These are phyloP conservation scores for Acrodontium crateriforme DNA, from an alignment of 2,329 filamentous ascomycete genomes.

Conservation along the genomic window DNA sequence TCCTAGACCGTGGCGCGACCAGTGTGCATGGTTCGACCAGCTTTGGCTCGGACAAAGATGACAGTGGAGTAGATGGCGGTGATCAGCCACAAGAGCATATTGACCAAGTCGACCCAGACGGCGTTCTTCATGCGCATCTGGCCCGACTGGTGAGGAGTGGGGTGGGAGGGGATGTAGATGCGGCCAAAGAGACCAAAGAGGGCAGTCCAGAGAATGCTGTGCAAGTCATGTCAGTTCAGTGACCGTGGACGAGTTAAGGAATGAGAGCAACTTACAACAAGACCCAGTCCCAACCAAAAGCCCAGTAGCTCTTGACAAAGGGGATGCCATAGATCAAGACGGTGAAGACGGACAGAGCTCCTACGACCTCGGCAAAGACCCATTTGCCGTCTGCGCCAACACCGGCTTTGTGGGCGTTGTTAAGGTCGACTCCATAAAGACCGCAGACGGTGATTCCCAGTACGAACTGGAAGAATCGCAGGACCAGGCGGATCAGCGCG, in stretches of 20 bases:
- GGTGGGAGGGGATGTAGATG: conserved; percentile 60
- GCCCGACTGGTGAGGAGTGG: conserved; percentile 37
- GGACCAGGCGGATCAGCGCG: conserved; percentile 40
- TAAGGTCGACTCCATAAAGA: conserved; percentile 60
- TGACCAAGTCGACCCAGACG: conserved; percentile 68
- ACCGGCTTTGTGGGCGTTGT: conserved; percentile 36
- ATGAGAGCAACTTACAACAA: conserved; percentile 37
- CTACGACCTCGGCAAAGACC: conserved; percentile 66
- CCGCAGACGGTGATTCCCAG: conserved; percentile 65
- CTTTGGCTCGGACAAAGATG: conserved; percentile 45
- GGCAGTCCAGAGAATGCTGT: conserved; percentile 57
- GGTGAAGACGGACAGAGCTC: conserved; percentile 50
- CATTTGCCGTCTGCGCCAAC: conserved; percentile 52
- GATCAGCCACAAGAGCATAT: conserved; percentile 62
- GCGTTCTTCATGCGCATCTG: conserved; percentile 71
- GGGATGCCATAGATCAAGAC: conserved; percentile 49
- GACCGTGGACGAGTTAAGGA: neutral
- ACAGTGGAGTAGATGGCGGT: conserved; percentile 41
- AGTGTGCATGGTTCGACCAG: conserved; percentile 23
- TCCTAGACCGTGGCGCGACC: conserved; percentile 20
- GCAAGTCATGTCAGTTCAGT: too few relatives aligned
- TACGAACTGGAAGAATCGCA: conserved; percentile 66
- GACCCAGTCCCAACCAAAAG: conserved; percentile 57
- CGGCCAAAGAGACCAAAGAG: conserved; percentile 74
- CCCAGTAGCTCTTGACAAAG: conserved; percentile 36